phyloP scores from a whole-genome alignment of 148 eudicot species.

The Gaultheria prostrata region DNA sequence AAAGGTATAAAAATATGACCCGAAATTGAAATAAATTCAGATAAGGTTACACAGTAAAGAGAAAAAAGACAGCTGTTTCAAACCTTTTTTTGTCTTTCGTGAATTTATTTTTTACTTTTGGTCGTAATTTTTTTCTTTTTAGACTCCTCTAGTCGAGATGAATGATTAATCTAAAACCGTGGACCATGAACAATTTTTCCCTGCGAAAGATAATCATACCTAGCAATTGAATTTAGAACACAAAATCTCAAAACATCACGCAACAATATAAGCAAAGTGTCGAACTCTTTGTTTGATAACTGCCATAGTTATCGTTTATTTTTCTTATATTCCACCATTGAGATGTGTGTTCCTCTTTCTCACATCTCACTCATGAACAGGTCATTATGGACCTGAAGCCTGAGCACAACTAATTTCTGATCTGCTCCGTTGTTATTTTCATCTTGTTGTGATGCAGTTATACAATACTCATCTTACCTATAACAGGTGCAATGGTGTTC shows the following conservation, averaged over 20 bases:
- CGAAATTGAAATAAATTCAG: no score
- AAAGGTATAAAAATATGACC: no score
- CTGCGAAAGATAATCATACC: neutral
- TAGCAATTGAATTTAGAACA: neutral
- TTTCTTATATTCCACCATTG: neutral
- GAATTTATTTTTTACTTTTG: no score
- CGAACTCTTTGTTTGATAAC: neutral
- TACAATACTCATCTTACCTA: neutral
- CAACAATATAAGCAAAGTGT: no score
- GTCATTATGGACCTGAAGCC: neutral
- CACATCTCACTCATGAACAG: neutral
- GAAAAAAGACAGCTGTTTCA: no score
- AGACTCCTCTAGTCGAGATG: no score
- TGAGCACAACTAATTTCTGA: neutral
- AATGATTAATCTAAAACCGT: no score
- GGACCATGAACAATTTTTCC: neutral
- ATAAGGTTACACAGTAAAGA: no score
- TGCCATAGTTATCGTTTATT: neutral
- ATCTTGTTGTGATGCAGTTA: neutral
- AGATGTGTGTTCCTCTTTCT: neutral
- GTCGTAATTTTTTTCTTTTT: no score
- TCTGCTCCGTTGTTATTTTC: neutral
- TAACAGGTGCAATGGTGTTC: neutral
- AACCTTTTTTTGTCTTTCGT: no score
- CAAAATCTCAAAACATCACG: neutral